phyloP scores from a whole-genome alignment of 2,329 filamentous ascomycete species.

The Alternaria conjuncta region DNA sequence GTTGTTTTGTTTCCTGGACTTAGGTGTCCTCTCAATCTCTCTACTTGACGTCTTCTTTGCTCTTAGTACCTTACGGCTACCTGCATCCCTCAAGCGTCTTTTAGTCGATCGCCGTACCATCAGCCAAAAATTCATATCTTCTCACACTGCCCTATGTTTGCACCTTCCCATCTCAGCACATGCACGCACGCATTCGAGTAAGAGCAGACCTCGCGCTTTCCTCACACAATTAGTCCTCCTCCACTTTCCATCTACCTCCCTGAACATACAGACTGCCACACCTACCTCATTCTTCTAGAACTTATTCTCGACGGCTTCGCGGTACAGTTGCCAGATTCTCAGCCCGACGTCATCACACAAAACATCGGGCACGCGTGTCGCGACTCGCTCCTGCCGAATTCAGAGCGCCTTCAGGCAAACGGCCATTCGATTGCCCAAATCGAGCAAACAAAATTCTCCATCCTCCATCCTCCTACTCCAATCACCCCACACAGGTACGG shows the following conservation, averaged over 20 bases:
- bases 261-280: neutral
- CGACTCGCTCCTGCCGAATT: constrained; percentile 1
- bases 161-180: neutral
- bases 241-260: neutral
- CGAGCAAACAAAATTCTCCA: constrained; percentile 1
- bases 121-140: neutral
- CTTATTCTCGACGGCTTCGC: neutral
- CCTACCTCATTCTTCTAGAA: neutral
- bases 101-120: neutral
- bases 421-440: neutral
- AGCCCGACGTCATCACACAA: neutral
- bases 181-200: neutral
- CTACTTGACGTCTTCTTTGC: neutral
- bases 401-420: neutral
- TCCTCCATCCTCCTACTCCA: neutral
- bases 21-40: neutral
- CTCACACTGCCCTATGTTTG: neutral
- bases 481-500: neutral
- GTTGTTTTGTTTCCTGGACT: neutral
- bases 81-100: neutral
- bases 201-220: neutral
- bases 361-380: neutral
- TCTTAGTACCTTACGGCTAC: neutral
- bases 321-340: no score
- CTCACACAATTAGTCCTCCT: neutral